phyloP scores from a whole-genome alignment of 768 basidiomycete genomes.

The Amanita subjunquillea region DNA sequence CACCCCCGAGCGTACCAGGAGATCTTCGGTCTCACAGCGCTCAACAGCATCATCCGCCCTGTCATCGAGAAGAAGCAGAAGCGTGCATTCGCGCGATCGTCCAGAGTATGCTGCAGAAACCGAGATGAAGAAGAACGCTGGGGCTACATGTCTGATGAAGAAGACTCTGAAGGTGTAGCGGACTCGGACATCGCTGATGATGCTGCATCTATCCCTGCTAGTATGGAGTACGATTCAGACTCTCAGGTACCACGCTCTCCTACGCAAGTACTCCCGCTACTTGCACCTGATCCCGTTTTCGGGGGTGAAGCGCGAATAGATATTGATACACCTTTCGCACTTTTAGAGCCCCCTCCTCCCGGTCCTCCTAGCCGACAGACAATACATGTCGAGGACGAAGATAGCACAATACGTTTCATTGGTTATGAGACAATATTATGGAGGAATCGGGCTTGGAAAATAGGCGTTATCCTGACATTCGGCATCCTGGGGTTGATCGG shows the following conservation, averaged over 20 bases:
- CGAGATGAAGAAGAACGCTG: conserved; percentile 69
- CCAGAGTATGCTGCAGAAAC: conserved; percentile 49
- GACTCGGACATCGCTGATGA: conserved; percentile 19
- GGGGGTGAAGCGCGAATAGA: conserved; percentile 79
- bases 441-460: conserved; percentile 62
- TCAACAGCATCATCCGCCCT: conserved; percentile 42
- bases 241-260: conserved; percentile 48
- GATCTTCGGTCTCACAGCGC: conserved; percentile 47
- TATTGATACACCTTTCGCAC: conserved; percentile 56
- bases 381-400: conserved; percentile 83
- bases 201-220: conserved; percentile 38
- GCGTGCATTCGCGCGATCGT: conserved; percentile 28
- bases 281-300: conserved; percentile 70
- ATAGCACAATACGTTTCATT: conserved; percentile 76
- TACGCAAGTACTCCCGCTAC: conserved; percentile 48
- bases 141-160: conserved; percentile 89
- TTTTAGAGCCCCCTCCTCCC: conserved; percentile 59
- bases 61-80: conserved; percentile 38
- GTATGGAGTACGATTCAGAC: conserved; percentile 64
- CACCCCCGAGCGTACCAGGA: conserved; percentile 30
- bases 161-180: conserved; percentile 33
- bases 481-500: conserved; percentile 76
- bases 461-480: conserved; percentile 53
- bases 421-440: conserved; percentile 66
- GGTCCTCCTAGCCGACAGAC: conserved; percentile 83